Percentiles rank a stretch among this genome's conserved stretches.
Conservation (phyloP, 352 stramenopile species). For the Globisporangium solare region DNA sequence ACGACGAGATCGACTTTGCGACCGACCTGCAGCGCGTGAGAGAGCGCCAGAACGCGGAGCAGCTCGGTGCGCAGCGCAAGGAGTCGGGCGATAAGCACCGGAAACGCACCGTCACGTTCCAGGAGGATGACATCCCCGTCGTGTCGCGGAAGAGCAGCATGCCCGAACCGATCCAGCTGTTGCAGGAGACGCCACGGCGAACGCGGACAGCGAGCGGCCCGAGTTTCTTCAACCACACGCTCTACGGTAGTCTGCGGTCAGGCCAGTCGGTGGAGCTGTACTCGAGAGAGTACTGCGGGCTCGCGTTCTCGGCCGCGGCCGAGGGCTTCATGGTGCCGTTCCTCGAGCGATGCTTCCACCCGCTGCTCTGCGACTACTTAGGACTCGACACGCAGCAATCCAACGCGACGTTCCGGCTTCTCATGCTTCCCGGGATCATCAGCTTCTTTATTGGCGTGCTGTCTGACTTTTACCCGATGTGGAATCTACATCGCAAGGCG, state of each 20-base stretch:
- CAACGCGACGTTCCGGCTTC: slow-evolving; percentile 43
- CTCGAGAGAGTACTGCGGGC: slow-evolving; percentile 52
- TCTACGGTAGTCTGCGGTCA: slow-evolving; percentile 63
- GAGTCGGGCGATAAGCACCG: slow-evolving; percentile 12
- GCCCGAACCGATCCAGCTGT: slow-evolving; percentile 58
- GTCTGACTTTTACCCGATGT: slow-evolving; percentile 79
- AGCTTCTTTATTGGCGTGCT: slow-evolving; percentile 75
- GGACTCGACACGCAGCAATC: slow-evolving; percentile 40
- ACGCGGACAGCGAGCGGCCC: slow-evolving; percentile 46
- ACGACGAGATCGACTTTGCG: slow-evolving; percentile 21
- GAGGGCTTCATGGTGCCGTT: slow-evolving; percentile 68
- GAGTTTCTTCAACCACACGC: slow-evolving; percentile 67
- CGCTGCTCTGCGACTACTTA: slow-evolving; percentile 57
- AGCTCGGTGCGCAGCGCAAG: slow-evolving; percentile 6
- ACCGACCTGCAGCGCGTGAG: slow-evolving; percentile 12
- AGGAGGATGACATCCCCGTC: slow-evolving; percentile 50
- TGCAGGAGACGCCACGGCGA: slow-evolving; percentile 43
- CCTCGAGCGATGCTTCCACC: slow-evolving; percentile 53
- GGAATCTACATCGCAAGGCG: slow-evolving; percentile 68
- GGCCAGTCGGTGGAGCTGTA: slow-evolving; percentile 54
- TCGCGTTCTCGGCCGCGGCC: slow-evolving; percentile 50
- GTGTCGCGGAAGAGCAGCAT: slow-evolving; percentile 52
- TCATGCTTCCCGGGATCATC: slow-evolving; percentile 47
- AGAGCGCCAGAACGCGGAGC: slow-evolving; percentile 12
- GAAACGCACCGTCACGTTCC: slow-evolving; percentile 58